Percentiles rank a stretch among this genome's conserved stretches.
phyloP scores from a whole-genome alignment of 1,284 basidiomycete species.

The Veloboletus limbatus region DNA sequence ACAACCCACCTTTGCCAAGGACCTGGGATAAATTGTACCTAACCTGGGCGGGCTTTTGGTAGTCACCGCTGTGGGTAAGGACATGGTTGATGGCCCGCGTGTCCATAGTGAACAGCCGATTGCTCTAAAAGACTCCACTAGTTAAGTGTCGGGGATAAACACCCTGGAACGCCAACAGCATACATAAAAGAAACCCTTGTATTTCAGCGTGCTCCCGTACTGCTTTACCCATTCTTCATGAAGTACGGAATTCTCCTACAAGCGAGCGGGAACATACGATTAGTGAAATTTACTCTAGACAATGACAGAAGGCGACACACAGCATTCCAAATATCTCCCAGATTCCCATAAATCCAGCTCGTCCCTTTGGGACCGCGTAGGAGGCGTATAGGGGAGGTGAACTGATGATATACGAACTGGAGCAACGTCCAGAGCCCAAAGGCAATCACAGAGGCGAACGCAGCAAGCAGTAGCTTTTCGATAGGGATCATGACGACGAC shows the following conservation, averaged over 20 bases:
- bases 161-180: slow-evolving; percentile 17
- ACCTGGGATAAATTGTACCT: slow-evolving; percentile 22
- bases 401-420: slow-evolving; percentile 17
- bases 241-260: slow-evolving; percentile 28
- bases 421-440: slow-evolving; percentile 36
- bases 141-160: no score
- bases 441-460: slow-evolving; percentile 12
- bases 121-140: slow-evolving; percentile 3
- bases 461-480: slow-evolving; percentile 4
- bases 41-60: slow-evolving; percentile 31
- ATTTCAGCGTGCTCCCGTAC: slow-evolving; percentile 53
- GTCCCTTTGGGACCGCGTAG: slow-evolving; percentile 50
- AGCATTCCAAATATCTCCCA: slow-evolving; percentile 42
- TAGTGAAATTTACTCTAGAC: no score
- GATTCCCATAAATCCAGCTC: slow-evolving; percentile 54
- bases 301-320: slow-evolving; percentile 26
- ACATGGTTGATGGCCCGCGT: slow-evolving; percentile 38
- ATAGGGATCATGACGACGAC: no score
- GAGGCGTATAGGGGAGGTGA: slow-evolving; percentile 42
- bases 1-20: slow-evolving; percentile 30
- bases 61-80: no score
- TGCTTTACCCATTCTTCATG: slow-evolving; percentile 52
- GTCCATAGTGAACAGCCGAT: slow-evolving; percentile 34
- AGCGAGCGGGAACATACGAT: no score
- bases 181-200: slow-evolving; percentile 47